These are phyloP conservation scores for Fusarium chaquense DNA, from an alignment of 2,329 filamentous ascomycete species.

Conservation along the genomic window DNA sequence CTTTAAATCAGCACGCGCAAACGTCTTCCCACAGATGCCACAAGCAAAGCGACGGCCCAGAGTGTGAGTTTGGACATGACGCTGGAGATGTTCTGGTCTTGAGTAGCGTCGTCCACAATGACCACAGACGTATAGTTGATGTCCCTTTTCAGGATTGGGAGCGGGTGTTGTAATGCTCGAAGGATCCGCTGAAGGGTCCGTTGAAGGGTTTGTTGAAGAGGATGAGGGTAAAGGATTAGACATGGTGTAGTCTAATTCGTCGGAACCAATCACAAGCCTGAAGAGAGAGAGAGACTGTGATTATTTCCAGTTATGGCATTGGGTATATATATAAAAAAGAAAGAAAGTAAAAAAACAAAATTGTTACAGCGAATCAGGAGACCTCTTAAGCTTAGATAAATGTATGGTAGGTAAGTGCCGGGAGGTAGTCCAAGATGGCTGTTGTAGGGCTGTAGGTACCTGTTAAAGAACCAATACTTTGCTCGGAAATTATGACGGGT, in stretches of 20 bases:
- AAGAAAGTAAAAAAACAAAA: not conserved
- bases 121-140: conserved; percentile 62
- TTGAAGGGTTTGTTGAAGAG: conserved; percentile 21
- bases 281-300: conserved; percentile 43
- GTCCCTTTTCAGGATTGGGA: conserved; percentile 44
- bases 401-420: not conserved
- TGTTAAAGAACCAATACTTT: conserved; percentile 7
- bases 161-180: conserved; percentile 1
- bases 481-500: conserved; percentile 6
- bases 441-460: conserved; percentile 19
- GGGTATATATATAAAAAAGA: not conserved
- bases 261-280: conserved; percentile 6
- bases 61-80: conserved; percentile 64
- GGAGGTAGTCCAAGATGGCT: not conserved
- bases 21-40: conserved; percentile 65
- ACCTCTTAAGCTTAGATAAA: not conserved
- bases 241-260: conserved; percentile 44
- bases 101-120: conserved; percentile 65
- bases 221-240: conserved; percentile 49
- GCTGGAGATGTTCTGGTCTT: conserved; percentile 65
- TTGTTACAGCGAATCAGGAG: not conserved
- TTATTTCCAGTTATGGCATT: conserved; percentile 5
- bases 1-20: conserved; percentile 65
- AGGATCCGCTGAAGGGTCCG: conserved; percentile 8
- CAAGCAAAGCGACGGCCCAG: conserved; percentile 63